Evolutionary conservation across 768 basidiomycete genomes (phyloP).

Genomic region (Cyathus striatus): DNA sequence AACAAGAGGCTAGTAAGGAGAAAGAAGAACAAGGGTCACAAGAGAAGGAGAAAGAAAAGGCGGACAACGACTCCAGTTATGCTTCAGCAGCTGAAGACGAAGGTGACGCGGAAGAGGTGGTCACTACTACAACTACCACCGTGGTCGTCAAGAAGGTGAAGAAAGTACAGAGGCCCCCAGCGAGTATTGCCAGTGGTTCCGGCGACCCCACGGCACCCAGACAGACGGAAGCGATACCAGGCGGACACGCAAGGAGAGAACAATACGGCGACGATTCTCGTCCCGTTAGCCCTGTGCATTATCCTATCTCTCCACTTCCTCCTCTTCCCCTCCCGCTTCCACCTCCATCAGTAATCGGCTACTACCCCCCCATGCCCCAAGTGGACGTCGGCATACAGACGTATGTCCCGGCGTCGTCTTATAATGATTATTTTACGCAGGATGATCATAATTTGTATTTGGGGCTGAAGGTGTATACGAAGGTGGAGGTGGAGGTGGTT

Average conservation of each 20-base stretch:
- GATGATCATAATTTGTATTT: slow-evolving; percentile 34
- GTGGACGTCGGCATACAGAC: slow-evolving; percentile 7
- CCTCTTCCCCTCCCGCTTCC: no score
- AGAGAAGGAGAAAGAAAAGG: not conserved
- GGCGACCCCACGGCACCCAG: not conserved
- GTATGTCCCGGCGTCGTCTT: slow-evolving; percentile 9
- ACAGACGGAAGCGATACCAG: not conserved
- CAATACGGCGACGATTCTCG: not conserved
- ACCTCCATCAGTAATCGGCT: no score
- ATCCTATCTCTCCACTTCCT: not conserved
- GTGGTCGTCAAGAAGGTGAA: slow-evolving; percentile 14
- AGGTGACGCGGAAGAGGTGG: slow-evolving; percentile 18
- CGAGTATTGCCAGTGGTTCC: not conserved
- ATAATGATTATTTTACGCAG: slow-evolving; percentile 17
- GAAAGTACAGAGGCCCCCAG: not conserved
- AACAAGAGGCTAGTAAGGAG: no score
- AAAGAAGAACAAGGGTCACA: slow-evolving; percentile 7
- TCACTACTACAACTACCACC: slow-evolving; percentile 16
- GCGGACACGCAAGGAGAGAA: no score
- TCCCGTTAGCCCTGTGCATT: not conserved
- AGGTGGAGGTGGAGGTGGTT: not conserved
- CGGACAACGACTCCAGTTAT: not conserved
- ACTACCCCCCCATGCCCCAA: no score
- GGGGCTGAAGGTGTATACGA: slow-evolving; percentile 35
- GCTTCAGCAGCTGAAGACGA: not conserved